These are phyloP conservation scores for Sophora flavescens DNA, from an alignment of 306 rosid species.

Conservation along the genomic window DNA sequence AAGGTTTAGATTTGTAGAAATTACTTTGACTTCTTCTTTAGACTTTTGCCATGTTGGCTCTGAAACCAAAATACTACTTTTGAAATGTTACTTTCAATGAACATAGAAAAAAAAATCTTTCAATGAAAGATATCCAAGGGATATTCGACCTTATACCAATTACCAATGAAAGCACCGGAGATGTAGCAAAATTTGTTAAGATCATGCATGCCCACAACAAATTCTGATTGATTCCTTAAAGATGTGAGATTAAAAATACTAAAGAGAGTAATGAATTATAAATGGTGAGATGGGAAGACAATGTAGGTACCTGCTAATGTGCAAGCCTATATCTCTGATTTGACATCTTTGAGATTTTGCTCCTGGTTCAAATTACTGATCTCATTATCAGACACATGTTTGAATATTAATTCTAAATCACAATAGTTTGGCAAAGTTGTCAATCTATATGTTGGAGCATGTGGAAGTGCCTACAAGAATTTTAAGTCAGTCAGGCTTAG, in stretches of 20 bases:
- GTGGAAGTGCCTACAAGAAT: constrained; percentile 63
- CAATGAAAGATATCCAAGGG: background rate
- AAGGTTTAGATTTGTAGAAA: too few species aligned
- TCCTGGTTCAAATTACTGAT: constrained; percentile 51
- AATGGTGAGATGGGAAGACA: constrained; percentile 22
- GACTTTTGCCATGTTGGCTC: too few species aligned
- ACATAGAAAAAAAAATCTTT: background rate
- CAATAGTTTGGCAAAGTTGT: constrained; percentile 72
- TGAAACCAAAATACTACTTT: too few species aligned
- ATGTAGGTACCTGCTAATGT: constrained; percentile 80
- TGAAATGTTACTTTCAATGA: too few species aligned
- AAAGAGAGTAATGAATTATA: constrained; percentile 10
- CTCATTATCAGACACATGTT: constrained; percentile 53
- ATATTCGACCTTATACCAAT: background rate
- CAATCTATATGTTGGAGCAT: constrained; percentile 69
- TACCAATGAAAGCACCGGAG: background rate
- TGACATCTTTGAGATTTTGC: constrained; percentile 50
- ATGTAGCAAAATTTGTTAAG: constrained; percentile 16
- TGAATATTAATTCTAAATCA: constrained; percentile 70
- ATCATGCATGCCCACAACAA: constrained; percentile 13
- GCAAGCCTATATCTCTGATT: constrained; percentile 47
- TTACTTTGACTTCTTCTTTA: too few species aligned
- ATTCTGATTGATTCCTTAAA: constrained; percentile 7
- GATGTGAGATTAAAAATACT: background rate
- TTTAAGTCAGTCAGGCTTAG: constrained; percentile 25